phyloP scores from a whole-genome alignment of 2,329 filamentous ascomycete genomes.

The Pseudogymnoascus sp. region DNA sequence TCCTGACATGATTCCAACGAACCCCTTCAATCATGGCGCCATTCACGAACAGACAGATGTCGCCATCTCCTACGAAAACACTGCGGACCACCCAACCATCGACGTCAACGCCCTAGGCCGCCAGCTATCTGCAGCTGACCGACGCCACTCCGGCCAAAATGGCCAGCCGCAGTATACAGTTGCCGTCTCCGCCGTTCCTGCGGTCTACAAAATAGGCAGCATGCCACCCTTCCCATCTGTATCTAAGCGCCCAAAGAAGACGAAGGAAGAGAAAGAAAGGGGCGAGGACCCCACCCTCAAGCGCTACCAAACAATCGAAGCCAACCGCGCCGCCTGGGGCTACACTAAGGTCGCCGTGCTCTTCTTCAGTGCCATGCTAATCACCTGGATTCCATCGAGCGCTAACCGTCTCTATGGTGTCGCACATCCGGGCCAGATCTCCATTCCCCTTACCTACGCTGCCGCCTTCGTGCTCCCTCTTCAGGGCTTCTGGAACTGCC shows the following conservation, averaged over 20 bases:
- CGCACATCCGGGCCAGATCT: constrained; percentile 46
- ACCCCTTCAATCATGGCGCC: background rate
- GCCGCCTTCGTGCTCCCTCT: constrained; percentile 71
- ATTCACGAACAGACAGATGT: constrained; percentile 5
- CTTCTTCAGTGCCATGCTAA: constrained; percentile 64
- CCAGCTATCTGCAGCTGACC: constrained; percentile 19
- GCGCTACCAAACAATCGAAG: constrained; percentile 15
- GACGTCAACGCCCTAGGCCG: constrained; percentile 7
- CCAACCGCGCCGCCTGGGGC: constrained; percentile 59
- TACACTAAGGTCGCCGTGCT: constrained; percentile 66
- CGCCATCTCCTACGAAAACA: background rate
- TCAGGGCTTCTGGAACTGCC: constrained; percentile 78
- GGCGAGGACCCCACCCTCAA: background rate
- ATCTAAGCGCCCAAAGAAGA: background rate
- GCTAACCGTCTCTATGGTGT: constrained; percentile 71
- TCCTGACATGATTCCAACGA: background rate
- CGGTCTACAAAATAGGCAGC: constrained; percentile 4
- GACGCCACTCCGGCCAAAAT: constrained; percentile 22
- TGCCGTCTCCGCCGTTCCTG: background rate
- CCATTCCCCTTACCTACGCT: constrained; percentile 59
- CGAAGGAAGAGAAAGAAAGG: constrained; percentile 7
- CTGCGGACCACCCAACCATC: background rate
- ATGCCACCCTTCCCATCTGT: constrained; percentile 10
- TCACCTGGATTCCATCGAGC: constrained; percentile 73
- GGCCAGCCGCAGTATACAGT: constrained; percentile 14